phyloP scores from a whole-genome alignment of 2,329 filamentous ascomycete species.

The Cordyceps sp. region DNA sequence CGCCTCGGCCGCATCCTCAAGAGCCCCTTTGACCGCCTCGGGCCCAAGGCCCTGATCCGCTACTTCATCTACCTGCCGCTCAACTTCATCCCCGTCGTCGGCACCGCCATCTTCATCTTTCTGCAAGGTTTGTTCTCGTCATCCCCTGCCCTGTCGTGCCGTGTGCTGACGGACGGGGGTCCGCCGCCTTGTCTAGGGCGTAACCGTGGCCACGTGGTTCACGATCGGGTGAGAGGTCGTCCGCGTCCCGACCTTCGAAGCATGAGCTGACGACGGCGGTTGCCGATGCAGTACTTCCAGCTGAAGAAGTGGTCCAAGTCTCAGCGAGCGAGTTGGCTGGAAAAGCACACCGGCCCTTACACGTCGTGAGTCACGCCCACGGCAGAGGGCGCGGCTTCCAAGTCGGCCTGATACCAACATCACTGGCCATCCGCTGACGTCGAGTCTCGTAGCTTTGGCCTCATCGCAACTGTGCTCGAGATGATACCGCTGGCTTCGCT shows the following conservation, averaged over 20 bases:
- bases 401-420: too few species aligned
- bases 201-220: conserved; percentile 29
- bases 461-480: conserved; percentile 63
- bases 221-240: conserved; percentile 29
- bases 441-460: conserved; percentile 45
- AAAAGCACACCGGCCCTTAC: conserved; percentile 58
- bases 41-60: conserved; percentile 48
- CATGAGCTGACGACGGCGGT: neutral
- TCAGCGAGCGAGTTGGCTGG: conserved; percentile 52
- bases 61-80: conserved; percentile 78
- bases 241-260: too few species aligned
- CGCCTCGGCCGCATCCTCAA: conserved; percentile 41
- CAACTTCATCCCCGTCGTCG: conserved; percentile 84
- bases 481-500: conserved; percentile 72
- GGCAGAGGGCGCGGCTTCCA: too few species aligned
- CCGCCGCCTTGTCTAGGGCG: too few species aligned
- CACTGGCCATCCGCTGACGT: conserved; percentile 3
- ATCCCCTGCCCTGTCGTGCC: too few species aligned
- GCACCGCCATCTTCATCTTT: conserved; percentile 64
- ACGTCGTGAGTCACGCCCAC: conserved; percentile 49
- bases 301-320: conserved; percentile 64
- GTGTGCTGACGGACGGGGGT: too few species aligned
- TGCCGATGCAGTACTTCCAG: conserved; percentile 59
- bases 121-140: too few species aligned
- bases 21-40: conserved; percentile 38